phyloP scores from a whole-genome alignment of 495 filamentous ascomycete species.

The Penicillium riverlandense region DNA sequence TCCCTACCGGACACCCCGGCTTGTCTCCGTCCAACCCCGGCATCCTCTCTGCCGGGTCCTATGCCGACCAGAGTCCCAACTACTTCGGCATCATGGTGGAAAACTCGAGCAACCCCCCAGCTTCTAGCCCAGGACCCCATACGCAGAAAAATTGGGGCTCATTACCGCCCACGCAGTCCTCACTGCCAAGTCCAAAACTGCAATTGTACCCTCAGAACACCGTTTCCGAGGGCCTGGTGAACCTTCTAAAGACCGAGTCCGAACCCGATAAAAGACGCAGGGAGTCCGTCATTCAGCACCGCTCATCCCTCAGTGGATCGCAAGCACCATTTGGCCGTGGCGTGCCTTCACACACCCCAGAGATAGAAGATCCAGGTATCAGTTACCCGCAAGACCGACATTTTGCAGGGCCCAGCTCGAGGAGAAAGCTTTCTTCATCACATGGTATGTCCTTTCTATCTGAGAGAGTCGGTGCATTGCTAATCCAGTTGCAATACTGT shows the following conservation, averaged over 20 bases:
- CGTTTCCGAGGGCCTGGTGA: constrained; percentile 68
- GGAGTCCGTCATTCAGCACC: constrained; percentile 14
- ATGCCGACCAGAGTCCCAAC: constrained; percentile 57
- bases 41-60: constrained; percentile 30
- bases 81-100: constrained; percentile 77
- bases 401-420: too few relatives aligned
- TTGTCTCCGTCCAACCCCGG: constrained; percentile 37
- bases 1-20: constrained; percentile 11
- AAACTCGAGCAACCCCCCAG: constrained; percentile 46
- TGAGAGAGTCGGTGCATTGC: not conserved
- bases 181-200: constrained; percentile 59
- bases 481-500: not conserved
- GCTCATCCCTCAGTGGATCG: constrained; percentile 9
- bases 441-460: not conserved
- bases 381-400: too few relatives aligned
- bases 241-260: constrained; percentile 29
- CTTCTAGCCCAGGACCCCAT: constrained; percentile 49
- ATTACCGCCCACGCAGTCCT: constrained; percentile 59
- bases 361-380: too few relatives aligned
- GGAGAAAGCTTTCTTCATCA: not conserved
- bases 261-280: constrained; percentile 15
- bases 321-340: not conserved
- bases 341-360: too few relatives aligned
- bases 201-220: constrained; percentile 65
- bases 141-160: constrained; percentile 64